Base-by-base conservation (phyloP, 2,329 filamentous ascomycete genomes). In the Teratosphaeria nubilosa region DNA sequence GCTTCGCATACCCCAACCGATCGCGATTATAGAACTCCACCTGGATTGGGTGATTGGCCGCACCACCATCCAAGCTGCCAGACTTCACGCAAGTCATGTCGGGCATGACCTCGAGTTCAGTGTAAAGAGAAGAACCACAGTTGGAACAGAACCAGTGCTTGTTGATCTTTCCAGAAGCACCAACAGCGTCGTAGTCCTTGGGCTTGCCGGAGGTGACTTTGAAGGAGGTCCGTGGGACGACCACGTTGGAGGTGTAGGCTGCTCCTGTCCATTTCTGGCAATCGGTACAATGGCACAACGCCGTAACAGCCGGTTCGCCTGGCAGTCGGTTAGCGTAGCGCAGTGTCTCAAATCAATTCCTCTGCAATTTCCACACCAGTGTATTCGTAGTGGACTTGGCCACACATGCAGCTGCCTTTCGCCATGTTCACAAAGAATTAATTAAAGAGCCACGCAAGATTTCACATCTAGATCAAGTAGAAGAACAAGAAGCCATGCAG, bases 211-310 rank as follows among this genome's bases (percentile, higher is more conserved):
- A 77, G 54, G 75, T 79, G 25, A 82, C 71, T 32, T 73, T 73
- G 69, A 83, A 80, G 27, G 68, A 68, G 9, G 67, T 66, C 16
- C 77, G 74, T 3, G 78, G 73, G 2, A 83, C 75, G 2, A 82
- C 73, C 10, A 75, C 74, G 66, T 83, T 83, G 65, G 79, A 77
- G 32, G 80, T 82, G 66, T 76, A 83, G 14, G 80, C 75, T n/a
- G 77, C 73, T 45, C 80, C 80, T 9, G 78, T 76, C 78, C 75
- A 70, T 59, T 83, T 82, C 62, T 82, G 79, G 66, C 80, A 82
- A 60, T 82, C 79, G 13, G 66, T 63, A 66, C 60, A 65, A 41
- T 65, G 62, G 69, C 80, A 82, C 34, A 82, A 70, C 6, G 78
- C 78, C 20, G 73, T 77, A 3, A 60, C 59, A 32, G 61, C 61